Evolutionary conservation across 306 rosid genomes (phyloP).

Genomic region (Oemleria cerasiformis): DNA sequence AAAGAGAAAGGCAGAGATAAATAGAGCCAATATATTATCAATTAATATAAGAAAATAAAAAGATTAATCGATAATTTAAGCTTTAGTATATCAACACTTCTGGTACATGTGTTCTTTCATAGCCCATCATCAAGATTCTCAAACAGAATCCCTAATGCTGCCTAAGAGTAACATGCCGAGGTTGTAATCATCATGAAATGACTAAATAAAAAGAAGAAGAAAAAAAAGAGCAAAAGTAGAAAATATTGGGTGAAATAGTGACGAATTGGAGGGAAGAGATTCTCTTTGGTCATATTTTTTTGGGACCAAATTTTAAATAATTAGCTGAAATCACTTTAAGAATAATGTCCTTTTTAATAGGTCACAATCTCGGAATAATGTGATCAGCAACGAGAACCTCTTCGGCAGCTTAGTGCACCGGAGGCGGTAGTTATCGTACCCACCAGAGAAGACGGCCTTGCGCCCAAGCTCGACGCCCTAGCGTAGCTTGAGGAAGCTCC

Average conservation of each 20-base stretch:
- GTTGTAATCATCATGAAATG: slow-evolving; percentile 48
- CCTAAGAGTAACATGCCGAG: slow-evolving; percentile 63
- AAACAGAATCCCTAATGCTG: slow-evolving; percentile 27
- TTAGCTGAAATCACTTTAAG: neutral
- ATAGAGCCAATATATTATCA: neutral
- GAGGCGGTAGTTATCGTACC: slow-evolving; percentile 64
- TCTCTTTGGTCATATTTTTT: neutral
- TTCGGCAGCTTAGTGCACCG: slow-evolving; percentile 73
- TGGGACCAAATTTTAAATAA: neutral
- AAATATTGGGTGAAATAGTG: slow-evolving; percentile 17
- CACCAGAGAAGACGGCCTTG: slow-evolving; percentile 81
- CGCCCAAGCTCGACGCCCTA: slow-evolving; percentile 87
- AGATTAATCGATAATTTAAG: slow-evolving; percentile 19
- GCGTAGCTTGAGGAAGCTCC: slow-evolving; percentile 92
- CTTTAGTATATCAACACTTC: slow-evolving; percentile 74
- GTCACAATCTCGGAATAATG: slow-evolving; percentile 28
- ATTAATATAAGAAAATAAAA: slow-evolving; percentile 5
- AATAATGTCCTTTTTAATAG: slow-evolving; percentile 14
- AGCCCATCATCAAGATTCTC: slow-evolving; percentile 47
- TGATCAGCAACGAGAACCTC: slow-evolving; percentile 68
- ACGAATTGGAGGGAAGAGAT: slow-evolving; percentile 29
- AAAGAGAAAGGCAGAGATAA: neutral
- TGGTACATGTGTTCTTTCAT: slow-evolving; percentile 47
- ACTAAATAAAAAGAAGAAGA: slow-evolving; percentile 4
- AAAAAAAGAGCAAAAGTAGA: slow-evolving; percentile 5